Conservation (phyloP, 805 yeast genomes). For the Tetrapisispora nanseiensis region DNA sequence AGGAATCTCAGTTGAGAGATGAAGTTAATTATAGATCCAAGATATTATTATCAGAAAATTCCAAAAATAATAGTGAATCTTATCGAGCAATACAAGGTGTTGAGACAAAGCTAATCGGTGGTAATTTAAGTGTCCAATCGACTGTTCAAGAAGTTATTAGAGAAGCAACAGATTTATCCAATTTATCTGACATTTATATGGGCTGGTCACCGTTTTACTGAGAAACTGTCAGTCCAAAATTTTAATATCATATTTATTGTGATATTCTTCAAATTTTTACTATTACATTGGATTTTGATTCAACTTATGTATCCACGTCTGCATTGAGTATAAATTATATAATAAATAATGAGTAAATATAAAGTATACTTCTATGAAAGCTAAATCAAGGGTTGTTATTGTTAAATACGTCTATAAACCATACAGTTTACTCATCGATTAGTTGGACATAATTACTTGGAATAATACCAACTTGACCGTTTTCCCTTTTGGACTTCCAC, state of each 20-base stretch:
- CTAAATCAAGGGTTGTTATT: neutral
- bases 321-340: too few relatives aligned
- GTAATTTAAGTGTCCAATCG: constrained; percentile 72
- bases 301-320: too few relatives aligned
- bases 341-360: too few relatives aligned
- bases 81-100: constrained; percentile 69
- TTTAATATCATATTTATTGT: neutral
- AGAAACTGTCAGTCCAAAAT: neutral
- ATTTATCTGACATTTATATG: constrained; percentile 63
- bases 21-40: constrained; percentile 3
- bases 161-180: constrained; percentile 59
- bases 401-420: neutral
- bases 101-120: constrained; percentile 52
- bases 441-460: constrained; percentile 90
- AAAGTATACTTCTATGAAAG: neutral
- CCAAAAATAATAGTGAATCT: constrained; percentile 47
- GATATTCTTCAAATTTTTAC: neutral
- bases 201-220: constrained; percentile 81
- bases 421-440: constrained; percentile 30
- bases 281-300: too few relatives aligned
- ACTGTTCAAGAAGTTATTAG: constrained; percentile 69
- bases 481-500: constrained; percentile 93
- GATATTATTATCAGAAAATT: neutral
- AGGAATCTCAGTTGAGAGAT: constrained; percentile 12
- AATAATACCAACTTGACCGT: constrained; percentile 92